Base-by-base conservation (phyloP, 2,329 filamentous ascomycete genomes). In the Parasarocladium wereldwijsianum region DNA sequence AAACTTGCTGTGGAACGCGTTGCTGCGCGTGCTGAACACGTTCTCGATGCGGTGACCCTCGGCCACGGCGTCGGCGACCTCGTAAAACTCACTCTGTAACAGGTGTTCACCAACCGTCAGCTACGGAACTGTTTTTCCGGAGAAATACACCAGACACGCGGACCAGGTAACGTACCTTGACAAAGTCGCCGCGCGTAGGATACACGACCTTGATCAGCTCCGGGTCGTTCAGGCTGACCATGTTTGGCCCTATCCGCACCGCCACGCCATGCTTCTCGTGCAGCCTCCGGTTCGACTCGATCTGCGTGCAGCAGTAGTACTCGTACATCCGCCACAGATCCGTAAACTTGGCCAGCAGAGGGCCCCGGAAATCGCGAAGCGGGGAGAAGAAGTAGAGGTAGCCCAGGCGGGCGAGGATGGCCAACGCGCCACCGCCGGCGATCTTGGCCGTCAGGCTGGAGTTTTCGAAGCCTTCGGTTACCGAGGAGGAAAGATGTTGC, bases 251-350 rank as follows among this genome's bases (percentile, higher is more conserved):
- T 11, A 54, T 46, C 6, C 47, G 49, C 4, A 57, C 49, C 4
- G 51, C 44, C 1, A 50, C 46, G 0, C 53, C 52, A 33, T 53
- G 45, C 27, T 47, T 46, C n/a, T 45, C 36, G 32, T 53, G 51
- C 3, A 55, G 41, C 10, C 40, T 34, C 11, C 44, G 32, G 16
- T 36, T 31, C 8, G 26, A 26, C 11, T 24, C 18, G 23, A 21
- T 25, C 18, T 34, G 32, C n/a, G 31, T 33, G 10, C 22, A 30
- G 14, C 11, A 24, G 8, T 12, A 21, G 27, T 36, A 32, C 27
- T 32, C 27, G 8, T 17, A 31, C 12, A 33, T 17, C 4, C 34
- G 24, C 34, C 34, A 36, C 11, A 33, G 24, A 18, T 33, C 32
- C 3, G 31, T 36, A 24, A 33, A 33, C 18, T 20, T 26, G 17